These are phyloP conservation scores for Helichrysum umbraculigerum DNA, from an alignment of 129 eudicot species.

Conservation along the genomic window DNA sequence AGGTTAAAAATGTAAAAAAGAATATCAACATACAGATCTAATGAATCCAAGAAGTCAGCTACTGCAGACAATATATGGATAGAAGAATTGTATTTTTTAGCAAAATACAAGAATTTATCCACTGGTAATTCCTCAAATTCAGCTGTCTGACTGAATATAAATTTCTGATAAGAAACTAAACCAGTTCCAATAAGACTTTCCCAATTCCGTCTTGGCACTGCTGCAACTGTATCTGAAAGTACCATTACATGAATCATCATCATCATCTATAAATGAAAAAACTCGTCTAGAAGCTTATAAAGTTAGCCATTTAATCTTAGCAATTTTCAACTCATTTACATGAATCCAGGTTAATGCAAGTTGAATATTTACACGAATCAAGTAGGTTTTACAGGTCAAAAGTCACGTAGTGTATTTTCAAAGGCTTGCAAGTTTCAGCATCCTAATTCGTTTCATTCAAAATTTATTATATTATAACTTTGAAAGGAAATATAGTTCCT, in stretches of 20 bases:
- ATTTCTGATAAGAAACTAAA: conserved; percentile 54
- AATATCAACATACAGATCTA: too few relatives aligned
- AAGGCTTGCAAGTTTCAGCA: too few relatives aligned
- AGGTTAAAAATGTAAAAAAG: too few relatives aligned
- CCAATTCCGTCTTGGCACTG: not conserved
- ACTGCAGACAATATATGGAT: too few relatives aligned
- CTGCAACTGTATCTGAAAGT: not conserved
- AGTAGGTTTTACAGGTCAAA: too few relatives aligned
- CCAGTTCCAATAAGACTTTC: conserved; percentile 74
- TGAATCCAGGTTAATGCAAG: not conserved
- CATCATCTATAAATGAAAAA: not conserved
- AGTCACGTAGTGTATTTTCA: too few relatives aligned
- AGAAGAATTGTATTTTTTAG: conserved; percentile 60
- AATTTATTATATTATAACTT: too few relatives aligned
- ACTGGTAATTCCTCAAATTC: conserved; percentile 33
- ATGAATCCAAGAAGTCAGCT: too few relatives aligned
- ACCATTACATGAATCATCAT: not conserved
- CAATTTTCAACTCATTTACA: conserved; percentile 3
- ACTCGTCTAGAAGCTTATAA: not conserved
- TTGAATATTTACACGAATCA: too few relatives aligned
- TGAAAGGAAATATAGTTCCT: too few relatives aligned
- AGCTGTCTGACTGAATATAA: conserved; percentile 21
- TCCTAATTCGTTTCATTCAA: too few relatives aligned
- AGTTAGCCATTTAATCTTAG: not conserved
- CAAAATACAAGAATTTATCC: conserved; percentile 53